Evolutionary conservation across 2,329 filamentous ascomycete species (phyloP).

Genomic region (Venturia asperata): DNA sequence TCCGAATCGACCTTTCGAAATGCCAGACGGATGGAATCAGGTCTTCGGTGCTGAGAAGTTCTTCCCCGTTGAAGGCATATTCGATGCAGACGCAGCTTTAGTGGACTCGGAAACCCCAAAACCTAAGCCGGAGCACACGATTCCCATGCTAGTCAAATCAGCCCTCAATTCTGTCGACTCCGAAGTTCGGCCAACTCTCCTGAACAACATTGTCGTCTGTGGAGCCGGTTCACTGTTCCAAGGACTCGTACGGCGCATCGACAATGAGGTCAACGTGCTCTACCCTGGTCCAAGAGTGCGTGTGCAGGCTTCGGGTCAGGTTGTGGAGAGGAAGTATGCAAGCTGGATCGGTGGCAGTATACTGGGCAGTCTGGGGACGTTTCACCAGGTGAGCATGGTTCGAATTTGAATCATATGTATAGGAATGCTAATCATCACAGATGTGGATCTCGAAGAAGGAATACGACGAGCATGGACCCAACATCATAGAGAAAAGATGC

Average conservation of each 20-base stretch:
- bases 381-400: slow-evolving; percentile 59
- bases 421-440: slow-evolving; percentile 23
- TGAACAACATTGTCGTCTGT: slow-evolving; percentile 87
- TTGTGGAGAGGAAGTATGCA: slow-evolving; percentile 82
- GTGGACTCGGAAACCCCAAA: slow-evolving; percentile 42
- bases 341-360: slow-evolving; percentile 97
- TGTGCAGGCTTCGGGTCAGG: slow-evolving; percentile 78
- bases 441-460: slow-evolving; percentile 99
- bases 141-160: slow-evolving; percentile 73
- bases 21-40: slow-evolving; percentile 94
- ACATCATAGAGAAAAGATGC: slow-evolving; percentile 92
- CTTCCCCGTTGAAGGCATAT: slow-evolving; percentile 79
- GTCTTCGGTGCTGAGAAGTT: slow-evolving; percentile 87
- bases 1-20: slow-evolving; percentile 85
- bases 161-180: slow-evolving; percentile 77
- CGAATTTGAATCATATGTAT: background rate
- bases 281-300: slow-evolving; percentile 84
- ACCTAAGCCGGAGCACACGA: slow-evolving; percentile 66
- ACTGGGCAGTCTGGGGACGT: slow-evolving; percentile 86
- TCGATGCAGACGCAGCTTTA: slow-evolving; percentile 69
- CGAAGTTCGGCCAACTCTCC: slow-evolving; percentile 73
- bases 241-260: slow-evolving; percentile 85
- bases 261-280: slow-evolving; percentile 70
- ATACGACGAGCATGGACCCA: slow-evolving; percentile 88
- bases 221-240: slow-evolving; percentile 82